Evolutionary conservation across 257 asterid species (phyloP), one percentile per base, ranked within the genome.

Genomic region (Nicotiana sylvestris): DNA sequence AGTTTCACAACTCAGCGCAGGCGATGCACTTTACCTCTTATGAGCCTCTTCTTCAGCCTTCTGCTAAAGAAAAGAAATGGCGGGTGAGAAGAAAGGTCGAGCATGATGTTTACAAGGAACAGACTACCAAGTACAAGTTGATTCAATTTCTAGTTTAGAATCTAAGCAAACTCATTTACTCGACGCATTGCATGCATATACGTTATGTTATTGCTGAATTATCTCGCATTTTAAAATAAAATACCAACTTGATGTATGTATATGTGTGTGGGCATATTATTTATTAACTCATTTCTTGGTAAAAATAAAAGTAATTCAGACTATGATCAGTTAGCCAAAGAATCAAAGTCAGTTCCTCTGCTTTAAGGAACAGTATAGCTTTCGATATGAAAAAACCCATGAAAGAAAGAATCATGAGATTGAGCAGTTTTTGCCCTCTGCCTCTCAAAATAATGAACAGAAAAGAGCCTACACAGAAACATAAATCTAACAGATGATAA

Each of bases 31-130:
- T 88, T 86, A 86, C 61, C 79, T 56, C 84, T 85, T 86, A 37
- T 68, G 62, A 18, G 68, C 66, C 33, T 53, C 85, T 49, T 30
- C 88, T 77, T 86, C 89, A 25, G 83, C 86, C 83, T 84, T 88
- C 91, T 88, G 87, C 15, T 56, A n/a, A 35, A 53, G 30, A 57
- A 53, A 76, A 86, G 11, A 77, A 37, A 30, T 30, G 29, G 55
- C 1, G 25, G 43, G 53, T 53, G n/a, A 32, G 56, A 76, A 49
- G 2, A 25, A 72, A 46, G 62, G 13, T 70, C 33, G 58, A 13
- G 1, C 5, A 78, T 65, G 21, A 68, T 27, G 18, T 4, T 9
- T 16, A 82, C 11, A 61, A 78, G 56, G 15, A 60, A 1, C 35
- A 83, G 13, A 37, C 35, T 39, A 74, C 18, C 6, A 21, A 78